Base-by-base conservation (phyloP, 805 yeast genomes). In the Candida endomychidarum region DNA sequence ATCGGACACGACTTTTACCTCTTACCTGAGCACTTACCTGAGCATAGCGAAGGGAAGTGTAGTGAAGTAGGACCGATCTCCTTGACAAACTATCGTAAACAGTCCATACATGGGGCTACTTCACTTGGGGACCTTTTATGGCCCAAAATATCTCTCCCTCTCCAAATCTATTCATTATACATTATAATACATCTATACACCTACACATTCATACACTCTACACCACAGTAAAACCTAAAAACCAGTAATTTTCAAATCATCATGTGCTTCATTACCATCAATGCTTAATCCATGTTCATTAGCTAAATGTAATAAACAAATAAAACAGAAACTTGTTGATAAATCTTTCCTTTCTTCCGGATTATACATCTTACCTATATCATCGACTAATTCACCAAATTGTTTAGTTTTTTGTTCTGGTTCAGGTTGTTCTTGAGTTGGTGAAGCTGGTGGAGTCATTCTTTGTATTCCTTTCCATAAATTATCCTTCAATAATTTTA, bases 281-380 rank as follows among this genome's bases (percentile, higher is more conserved):
- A 69, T 61, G 16, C 53, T 45, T 14, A 68, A 53, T 5, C 71
- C 68, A 37, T 69, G 74, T 46, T 69, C 75, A 43, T 69, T 69
- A 17, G 74, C 75, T 48, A 69, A 60, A 48, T 69, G 75, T 21
- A 69, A 49, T 9, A 69, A 53, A 41, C 75, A 69, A 34, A 69
- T 69, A 47, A 69, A 69, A 45, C 72, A 68, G 48, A 68, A 69
- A 60, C 74, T 67, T 18, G 75, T 69, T 10, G 72, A 66, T 20
- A 69, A 48, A 34, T 69, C 75, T 45, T 65, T 67, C 32, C 63
- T 56, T 41, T 68, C 68, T 30, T 68, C 74, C 1, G 57, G 42
- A 12, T 55, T 53, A 45, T 69, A 69, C 56, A 62, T 50, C 29
- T 48, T 48, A 11, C 68, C 61, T 5, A 69, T 61, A 24, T 57